These are phyloP conservation scores for Lachancea cidri DNA, from an alignment of 805 yeast species.

Conservation along the genomic window DNA sequence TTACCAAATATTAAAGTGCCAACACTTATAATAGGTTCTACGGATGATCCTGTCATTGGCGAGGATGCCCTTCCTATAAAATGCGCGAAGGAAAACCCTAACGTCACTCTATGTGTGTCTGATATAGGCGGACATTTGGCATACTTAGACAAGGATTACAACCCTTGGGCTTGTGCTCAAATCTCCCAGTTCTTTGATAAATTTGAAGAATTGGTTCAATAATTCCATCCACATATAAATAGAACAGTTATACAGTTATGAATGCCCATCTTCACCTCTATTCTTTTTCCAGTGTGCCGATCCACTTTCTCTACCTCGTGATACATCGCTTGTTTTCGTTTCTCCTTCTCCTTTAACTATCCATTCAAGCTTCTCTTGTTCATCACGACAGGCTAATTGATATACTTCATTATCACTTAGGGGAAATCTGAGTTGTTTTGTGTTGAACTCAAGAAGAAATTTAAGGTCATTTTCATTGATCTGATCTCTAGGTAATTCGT, in stretches of 20 bases:
- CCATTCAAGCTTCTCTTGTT: slow-evolving; percentile 33
- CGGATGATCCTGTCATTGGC: slow-evolving; percentile 61
- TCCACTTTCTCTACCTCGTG: slow-evolving; percentile 64
- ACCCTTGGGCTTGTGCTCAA: slow-evolving; percentile 45
- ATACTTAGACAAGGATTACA: slow-evolving; percentile 39
- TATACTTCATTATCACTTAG: slow-evolving; percentile 36
- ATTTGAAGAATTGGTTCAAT: slow-evolving; percentile 33
- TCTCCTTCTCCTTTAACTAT: slow-evolving; percentile 9
- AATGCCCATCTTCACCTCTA: slow-evolving; percentile 71
- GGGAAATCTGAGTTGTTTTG: slow-evolving; percentile 30
- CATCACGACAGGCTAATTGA: slow-evolving; percentile 28
- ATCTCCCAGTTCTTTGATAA: slow-evolving; percentile 37
- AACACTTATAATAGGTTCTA: slow-evolving; percentile 50
- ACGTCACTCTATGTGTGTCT: slow-evolving; percentile 49
- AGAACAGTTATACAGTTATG: slow-evolving; percentile 4
- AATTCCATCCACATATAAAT: slow-evolving; percentile 5
- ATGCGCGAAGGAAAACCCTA: slow-evolving; percentile 53
- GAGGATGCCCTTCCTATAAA: slow-evolving; percentile 44
- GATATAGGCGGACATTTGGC: slow-evolving; percentile 72
- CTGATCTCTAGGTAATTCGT: slow-evolving; percentile 43
- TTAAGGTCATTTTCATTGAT: slow-evolving; percentile 39
- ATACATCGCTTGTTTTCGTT: slow-evolving; percentile 12
- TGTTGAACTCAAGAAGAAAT: slow-evolving; percentile 34
- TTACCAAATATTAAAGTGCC: slow-evolving; percentile 57
- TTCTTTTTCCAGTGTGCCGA: slow-evolving; percentile 65